Evolutionary conservation across 106 monocot genomes (phyloP).

Genomic region (Dendrobium catenatum): DNA sequence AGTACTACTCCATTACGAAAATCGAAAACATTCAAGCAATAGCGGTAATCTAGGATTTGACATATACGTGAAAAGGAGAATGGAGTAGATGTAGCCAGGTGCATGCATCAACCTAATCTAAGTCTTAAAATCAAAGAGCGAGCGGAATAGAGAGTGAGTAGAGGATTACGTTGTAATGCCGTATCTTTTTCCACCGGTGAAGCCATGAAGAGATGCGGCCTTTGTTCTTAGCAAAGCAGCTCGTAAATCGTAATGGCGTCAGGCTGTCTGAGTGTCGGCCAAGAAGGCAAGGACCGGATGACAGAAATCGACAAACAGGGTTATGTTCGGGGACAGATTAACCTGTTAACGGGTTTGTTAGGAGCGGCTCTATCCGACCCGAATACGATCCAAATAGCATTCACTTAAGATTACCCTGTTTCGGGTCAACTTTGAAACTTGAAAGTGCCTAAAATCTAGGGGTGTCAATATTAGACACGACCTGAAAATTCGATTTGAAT

Average conservation of each 20-base stretch:
- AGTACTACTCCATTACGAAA: neutral
- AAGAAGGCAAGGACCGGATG: too few relatives aligned
- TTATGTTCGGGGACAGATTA: neutral
- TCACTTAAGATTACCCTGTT: too few relatives aligned
- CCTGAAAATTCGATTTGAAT: too few relatives aligned
- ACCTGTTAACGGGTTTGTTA: too few relatives aligned
- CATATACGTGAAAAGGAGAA: neutral
- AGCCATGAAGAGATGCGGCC: neutral
- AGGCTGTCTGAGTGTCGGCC: neutral
- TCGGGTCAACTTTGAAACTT: too few relatives aligned
- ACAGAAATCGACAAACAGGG: too few relatives aligned
- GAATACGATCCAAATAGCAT: too few relatives aligned
- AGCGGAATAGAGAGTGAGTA: neutral
- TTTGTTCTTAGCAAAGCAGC: neutral
- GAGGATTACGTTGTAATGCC: neutral
- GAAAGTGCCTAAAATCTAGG: too few relatives aligned
- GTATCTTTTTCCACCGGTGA: slow-evolving; percentile 3
- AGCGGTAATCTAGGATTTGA: neutral
- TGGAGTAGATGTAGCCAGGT: neutral
- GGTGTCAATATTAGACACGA: too few relatives aligned
- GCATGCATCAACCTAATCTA: neutral
- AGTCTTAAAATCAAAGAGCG: neutral
- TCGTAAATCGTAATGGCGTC: neutral
- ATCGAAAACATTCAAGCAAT: neutral
- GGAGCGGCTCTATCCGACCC: too few relatives aligned